Evolutionary conservation across 352 stramenopile genomes (phyloP).

Genomic region (Phytophthora parvispora): DNA sequence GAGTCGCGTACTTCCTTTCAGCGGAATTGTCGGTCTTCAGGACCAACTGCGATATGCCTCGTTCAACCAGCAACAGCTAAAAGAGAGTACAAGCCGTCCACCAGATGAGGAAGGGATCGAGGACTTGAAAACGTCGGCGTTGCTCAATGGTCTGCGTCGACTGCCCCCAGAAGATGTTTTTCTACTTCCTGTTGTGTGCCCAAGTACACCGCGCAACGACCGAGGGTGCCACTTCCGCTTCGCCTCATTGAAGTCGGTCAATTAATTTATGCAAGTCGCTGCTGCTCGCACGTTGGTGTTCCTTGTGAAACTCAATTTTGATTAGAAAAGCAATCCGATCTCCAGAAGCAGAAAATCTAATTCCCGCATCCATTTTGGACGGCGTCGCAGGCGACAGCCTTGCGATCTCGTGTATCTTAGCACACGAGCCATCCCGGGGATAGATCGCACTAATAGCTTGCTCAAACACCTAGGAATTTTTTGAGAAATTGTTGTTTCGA

Average conservation of each 20-base stretch:
- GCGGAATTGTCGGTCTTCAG: conserved; percentile 47
- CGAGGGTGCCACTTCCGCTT: conserved; percentile 36
- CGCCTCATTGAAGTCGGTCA: conserved; percentile 8
- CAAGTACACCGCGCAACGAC: conserved; percentile 13
- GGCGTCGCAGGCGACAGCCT: too few relatives aligned
- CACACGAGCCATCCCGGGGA: too few relatives aligned
- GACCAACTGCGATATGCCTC: conserved; percentile 63
- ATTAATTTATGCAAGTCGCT: background rate
- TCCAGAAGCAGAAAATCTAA: too few relatives aligned
- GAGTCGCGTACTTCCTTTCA: conserved; percentile 51
- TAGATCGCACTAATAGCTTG: too few relatives aligned
- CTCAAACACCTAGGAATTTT: too few relatives aligned
- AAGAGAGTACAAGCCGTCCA: conserved; percentile 8
- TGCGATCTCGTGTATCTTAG: too few relatives aligned
- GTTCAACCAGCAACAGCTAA: conserved; percentile 39
- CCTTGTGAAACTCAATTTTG: too few relatives aligned
- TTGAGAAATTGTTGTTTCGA: too few relatives aligned
- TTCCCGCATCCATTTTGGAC: too few relatives aligned
- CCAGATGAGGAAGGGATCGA: conserved; percentile 9
- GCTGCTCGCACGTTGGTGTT: too few relatives aligned
- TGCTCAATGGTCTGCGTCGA: conserved; percentile 55
- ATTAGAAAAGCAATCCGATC: too few relatives aligned
- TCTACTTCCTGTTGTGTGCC: conserved; percentile 36
- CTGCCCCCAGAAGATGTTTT: conserved; percentile 56
- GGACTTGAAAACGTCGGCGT: conserved; percentile 41